Conservation (phyloP, 1,139 yeast genomes). For the Hyphopichia wangnamkhiaoensis region DNA sequence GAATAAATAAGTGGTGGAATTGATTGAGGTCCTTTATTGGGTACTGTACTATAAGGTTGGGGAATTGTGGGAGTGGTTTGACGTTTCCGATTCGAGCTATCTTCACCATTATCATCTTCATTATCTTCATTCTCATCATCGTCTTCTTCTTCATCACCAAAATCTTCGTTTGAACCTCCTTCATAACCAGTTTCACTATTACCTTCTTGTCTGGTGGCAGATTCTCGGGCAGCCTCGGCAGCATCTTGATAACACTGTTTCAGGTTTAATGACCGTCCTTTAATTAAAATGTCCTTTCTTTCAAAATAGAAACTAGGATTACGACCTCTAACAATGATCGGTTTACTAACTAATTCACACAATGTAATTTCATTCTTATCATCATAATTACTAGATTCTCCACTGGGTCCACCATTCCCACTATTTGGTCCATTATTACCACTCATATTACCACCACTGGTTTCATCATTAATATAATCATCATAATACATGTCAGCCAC, state of each 20-base stretch:
- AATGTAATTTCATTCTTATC: constrained; percentile 36
- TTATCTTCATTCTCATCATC: constrained; percentile 8
- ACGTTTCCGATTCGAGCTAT: not conserved
- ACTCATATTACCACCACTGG: too few species aligned
- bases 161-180: constrained; percentile 6
- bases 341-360: constrained; percentile 43
- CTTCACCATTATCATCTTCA: constrained; percentile 8
- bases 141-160: constrained; percentile 7
- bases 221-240: not conserved
- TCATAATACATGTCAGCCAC: constrained; percentile 48
- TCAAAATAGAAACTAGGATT: constrained; percentile 66
- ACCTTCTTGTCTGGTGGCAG: not conserved
- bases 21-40: constrained; percentile 5
- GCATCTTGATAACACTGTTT: constrained; percentile 23
- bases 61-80: constrained; percentile 6
- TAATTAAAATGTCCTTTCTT: constrained; percentile 49
- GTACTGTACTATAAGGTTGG: constrained; percentile 10
- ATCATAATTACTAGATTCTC: constrained; percentile 14
- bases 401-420: constrained; percentile 1
- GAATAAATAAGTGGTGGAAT: constrained; percentile 13
- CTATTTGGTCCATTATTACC: constrained; percentile 2
- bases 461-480: constrained; percentile 40
- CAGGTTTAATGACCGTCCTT: constrained; percentile 24
- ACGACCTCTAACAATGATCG: constrained; percentile 65
- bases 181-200: constrained; percentile 6